Conservation (phyloP, 1,284 basidiomycete species). For the Ceratobasidium theobromae region DNA sequence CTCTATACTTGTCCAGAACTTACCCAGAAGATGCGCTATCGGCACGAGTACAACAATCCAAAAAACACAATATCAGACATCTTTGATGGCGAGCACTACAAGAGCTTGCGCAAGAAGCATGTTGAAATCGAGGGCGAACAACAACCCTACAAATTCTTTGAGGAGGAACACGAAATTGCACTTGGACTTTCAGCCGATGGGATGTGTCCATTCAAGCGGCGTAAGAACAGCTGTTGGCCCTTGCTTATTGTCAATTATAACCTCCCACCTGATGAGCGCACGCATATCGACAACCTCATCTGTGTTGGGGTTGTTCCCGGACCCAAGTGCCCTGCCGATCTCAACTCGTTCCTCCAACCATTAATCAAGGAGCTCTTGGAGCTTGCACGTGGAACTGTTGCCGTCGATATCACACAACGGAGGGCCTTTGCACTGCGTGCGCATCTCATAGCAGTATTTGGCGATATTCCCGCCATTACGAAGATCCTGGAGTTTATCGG, state of each 20-base stretch:
- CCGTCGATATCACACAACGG: conserved; percentile 1
- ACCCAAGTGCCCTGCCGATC: neutral
- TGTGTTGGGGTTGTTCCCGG: conserved; percentile 33
- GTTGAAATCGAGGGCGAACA: conserved; percentile 20
- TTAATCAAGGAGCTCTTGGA: conserved; percentile 34
- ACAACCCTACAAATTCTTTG: conserved; percentile 12
- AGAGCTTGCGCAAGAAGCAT: neutral
- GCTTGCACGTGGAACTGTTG: conserved; percentile 17
- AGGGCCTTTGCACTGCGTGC: conserved; percentile 11
- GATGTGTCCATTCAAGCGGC: conserved; percentile 12
- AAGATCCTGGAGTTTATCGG: conserved; percentile 7
- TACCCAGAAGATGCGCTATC: neutral
- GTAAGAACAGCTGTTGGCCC: conserved; percentile 22
- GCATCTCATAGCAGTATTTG: conserved; percentile 5
- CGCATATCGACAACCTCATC: conserved; percentile 19
- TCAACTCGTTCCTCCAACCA: conserved; percentile 12
- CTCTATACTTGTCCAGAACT: neutral
- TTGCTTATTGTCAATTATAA: conserved; percentile 33
- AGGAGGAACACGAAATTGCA: conserved; percentile 21
- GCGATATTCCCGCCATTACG: conserved; percentile 35
- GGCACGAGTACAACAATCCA: neutral
- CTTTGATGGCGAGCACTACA: conserved; percentile 32
- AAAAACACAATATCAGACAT: conserved; percentile 11
- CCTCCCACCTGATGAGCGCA: conserved; percentile 27
- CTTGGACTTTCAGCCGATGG: conserved; percentile 33